Evolutionary conservation across 805 yeast species (phyloP), one percentile per base, ranked within the genome.

Genomic region (Sugiyamaella lignohabitans): DNA sequence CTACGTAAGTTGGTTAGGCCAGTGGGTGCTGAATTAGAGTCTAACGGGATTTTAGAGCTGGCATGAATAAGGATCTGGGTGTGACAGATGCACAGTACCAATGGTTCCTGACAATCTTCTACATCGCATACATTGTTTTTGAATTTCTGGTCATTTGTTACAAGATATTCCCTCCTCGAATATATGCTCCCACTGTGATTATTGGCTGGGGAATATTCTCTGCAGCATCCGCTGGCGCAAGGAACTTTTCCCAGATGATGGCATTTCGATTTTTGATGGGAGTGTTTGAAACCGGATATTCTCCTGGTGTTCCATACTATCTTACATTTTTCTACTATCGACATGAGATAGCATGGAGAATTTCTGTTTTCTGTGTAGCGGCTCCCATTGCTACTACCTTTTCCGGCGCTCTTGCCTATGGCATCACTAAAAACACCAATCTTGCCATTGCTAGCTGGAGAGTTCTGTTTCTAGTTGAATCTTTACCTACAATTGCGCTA

Each of bases 381-480:
- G 69, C 68, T 0, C 50, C 58, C 29, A 67, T 80, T 50, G 76
- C 82, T 16, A 69, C 83, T 0, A 82, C 75, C 73, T 52, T 66
- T 79, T 38, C 82, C 77, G 57, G 78, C 79, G 24, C 76, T 75
- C 18, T 71, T 76, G 43, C 72, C 65, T 52, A 60, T 67, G 38
- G 58, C 60, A 35, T 59, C 78, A 38, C 54, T 39, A 36, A 54
- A 5, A 10, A 35, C 11, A 35, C 17, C 10, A 74, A 78, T 58
- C 59, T 74, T 32, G 73, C 54, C n/a, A 14, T 40, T 20, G 56
- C 67, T 59, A 50, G 53, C 48, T 74, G 70, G 64, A 66, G 71
- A 49, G 68, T 73, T 70, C 61, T 74, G 65, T 74, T 73, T 53
- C 64, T 73, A 3, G 58, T 73, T 40, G 77, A 73, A 53, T 75